Base-by-base conservation (phyloP, 148 eudicot genomes). In the Vaccinium corymbosum region DNA sequence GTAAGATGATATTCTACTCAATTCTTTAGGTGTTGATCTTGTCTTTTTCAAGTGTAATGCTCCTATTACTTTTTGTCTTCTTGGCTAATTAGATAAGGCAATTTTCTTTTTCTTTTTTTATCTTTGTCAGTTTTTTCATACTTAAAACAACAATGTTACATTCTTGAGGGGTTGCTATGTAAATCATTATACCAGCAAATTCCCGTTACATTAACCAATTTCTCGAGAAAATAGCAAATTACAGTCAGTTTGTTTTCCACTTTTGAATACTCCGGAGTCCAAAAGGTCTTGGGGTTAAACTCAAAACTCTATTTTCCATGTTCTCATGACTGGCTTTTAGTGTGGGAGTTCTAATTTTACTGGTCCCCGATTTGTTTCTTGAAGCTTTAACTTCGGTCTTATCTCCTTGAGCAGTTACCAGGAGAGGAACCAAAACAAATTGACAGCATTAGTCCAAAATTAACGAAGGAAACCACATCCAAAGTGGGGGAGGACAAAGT, bases 1-100 rank as follows among this genome's bases (percentile, higher is more conserved):
- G 99, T 93, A 79, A 88, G 90, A 57, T 62, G 12, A 66, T 81
- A 19, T 25, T 74, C 48, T 29, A 4, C 55, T 29, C 52, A 50
- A 11, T 48, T 42, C 25, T 62, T 25, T 7, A 16, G n/a, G 52
- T 59, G 79, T 57, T 61, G 78, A 16, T 8, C 50, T 78, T 51
- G 29, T 22, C 7, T 38, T 85, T 35, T 51, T 35, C 70, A 22
- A 70, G 11, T 29, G 64, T 38, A 42, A 73, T 9, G 1, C 13
- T 57, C 73, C 64, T 10, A 9, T 53, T 27, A 22, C 6, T 29
- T 68, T 49, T 10, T 17, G 20, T 1, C 38, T 22, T 55, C 68
- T 76, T 46, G 46, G 61, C 57, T 52, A 20, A 6, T 32, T 22
- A 8, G 42, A 20, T 14, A 19, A 59, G 19, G 35, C 29, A 38